Evolutionary conservation across 1,284 basidiomycete species (phyloP).

Genomic region (Sphagnurus paluster): DNA sequence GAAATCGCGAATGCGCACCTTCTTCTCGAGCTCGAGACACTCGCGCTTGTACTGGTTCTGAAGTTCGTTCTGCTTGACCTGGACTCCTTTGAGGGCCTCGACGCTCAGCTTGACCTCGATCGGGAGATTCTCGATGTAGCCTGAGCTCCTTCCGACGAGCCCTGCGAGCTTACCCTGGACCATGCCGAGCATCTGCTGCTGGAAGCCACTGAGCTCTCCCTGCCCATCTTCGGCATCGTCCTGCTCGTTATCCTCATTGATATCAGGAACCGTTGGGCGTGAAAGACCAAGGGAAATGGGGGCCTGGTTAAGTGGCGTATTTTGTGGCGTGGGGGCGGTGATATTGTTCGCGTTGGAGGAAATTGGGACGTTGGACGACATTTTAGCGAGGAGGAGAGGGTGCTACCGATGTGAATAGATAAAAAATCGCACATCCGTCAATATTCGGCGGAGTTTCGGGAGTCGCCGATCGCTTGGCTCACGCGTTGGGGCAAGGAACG

Average conservation of each 20-base stretch:
- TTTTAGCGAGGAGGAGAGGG: constrained; percentile 19
- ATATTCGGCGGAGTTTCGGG: constrained; percentile 22
- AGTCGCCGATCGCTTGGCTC: constrained; percentile 6
- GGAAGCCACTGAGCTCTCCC: constrained; percentile 27
- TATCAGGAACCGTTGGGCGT: constrained; percentile 48
- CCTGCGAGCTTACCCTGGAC: constrained; percentile 45
- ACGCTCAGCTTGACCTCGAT: constrained; percentile 81
- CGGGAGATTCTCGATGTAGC: constrained; percentile 76
- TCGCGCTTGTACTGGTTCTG: constrained; percentile 97
- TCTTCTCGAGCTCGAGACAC: constrained; percentile 96
- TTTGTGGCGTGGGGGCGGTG: constrained; percentile 48
- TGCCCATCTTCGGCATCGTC: constrained; percentile 30
- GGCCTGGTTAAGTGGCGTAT: constrained; percentile 44
- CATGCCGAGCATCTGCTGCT: constrained; percentile 41
- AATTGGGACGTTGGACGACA: constrained; percentile 47
- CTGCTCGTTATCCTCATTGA: constrained; percentile 44
- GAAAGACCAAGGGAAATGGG: constrained; percentile 44
- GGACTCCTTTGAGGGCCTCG: constrained; percentile 93
- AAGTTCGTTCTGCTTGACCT: constrained; percentile 90
- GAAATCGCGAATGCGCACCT: constrained; percentile 52
- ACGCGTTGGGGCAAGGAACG: no score
- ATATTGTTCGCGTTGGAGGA: constrained; percentile 31
- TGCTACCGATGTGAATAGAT: constrained; percentile 13
- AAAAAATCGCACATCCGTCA: constrained; percentile 19
- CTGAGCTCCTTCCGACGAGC: constrained; percentile 45